phyloP scores from a whole-genome alignment of 805 yeast species.

The Torulaspora quercuum region DNA sequence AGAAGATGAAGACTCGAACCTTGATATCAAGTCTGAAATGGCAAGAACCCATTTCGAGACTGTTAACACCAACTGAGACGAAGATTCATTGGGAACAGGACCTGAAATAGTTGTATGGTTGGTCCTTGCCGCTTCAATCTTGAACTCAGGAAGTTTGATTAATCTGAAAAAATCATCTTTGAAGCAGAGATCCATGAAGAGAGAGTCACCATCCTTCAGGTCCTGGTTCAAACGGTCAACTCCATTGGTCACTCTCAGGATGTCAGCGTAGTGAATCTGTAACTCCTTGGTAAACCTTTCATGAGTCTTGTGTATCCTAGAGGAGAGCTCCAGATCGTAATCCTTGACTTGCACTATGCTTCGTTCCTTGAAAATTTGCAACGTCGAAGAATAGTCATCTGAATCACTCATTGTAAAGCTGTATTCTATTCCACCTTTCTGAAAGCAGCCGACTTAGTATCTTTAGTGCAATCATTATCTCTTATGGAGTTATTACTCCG shows the following conservation, averaged over 20 bases:
- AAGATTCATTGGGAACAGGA: neutral
- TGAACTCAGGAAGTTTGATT: constrained; percentile 21
- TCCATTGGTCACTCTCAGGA: constrained; percentile 27
- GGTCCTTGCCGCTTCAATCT: neutral
- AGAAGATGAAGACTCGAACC: constrained; percentile 19
- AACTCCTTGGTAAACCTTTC: constrained; percentile 24
- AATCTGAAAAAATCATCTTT: constrained; percentile 27
- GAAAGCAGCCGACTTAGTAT: too few relatives aligned
- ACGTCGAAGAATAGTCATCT: constrained; percentile 9
- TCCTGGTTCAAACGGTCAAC: constrained; percentile 18
- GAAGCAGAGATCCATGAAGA: constrained; percentile 33
- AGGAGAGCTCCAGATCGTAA: constrained; percentile 18
- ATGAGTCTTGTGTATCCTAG: constrained; percentile 16
- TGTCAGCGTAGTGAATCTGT: constrained; percentile 24
- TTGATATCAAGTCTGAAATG: constrained; percentile 20
- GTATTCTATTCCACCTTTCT: too few relatives aligned
- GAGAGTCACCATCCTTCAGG: constrained; percentile 22
- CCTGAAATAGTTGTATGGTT: neutral
- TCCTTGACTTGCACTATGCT: constrained; percentile 20
- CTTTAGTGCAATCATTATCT: neutral
- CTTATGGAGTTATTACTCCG: constrained; percentile 5
- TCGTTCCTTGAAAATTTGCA: constrained; percentile 16
- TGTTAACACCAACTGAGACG: constrained; percentile 13
- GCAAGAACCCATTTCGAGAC: constrained; percentile 30
- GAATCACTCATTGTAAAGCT: neutral